Base-by-base conservation (phyloP, 805 yeast genomes). In the Dipodascus geniculatus region DNA sequence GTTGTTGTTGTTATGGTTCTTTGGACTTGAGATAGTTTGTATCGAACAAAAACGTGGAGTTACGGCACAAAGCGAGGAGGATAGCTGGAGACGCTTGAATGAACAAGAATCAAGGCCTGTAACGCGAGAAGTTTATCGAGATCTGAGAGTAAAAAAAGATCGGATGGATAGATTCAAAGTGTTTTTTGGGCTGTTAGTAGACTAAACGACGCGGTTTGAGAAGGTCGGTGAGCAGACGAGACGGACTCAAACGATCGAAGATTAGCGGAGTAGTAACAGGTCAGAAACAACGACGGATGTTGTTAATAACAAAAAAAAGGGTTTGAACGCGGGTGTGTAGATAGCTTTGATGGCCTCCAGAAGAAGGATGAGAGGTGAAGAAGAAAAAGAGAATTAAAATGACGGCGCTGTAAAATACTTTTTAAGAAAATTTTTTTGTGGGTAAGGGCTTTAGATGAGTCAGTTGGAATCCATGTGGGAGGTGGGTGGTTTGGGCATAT, bases 41-140 rank as follows among this genome's bases (percentile, higher is more conserved):
- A n/a, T n/a, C n/a, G n/a, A n/a, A n/a, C n/a, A n/a, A n/a, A n/a
- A n/a, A n/a, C n/a, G n/a, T n/a, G n/a, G n/a, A n/a, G n/a, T n/a
- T n/a, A n/a, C n/a, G n/a, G n/a, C 23, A 19, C 16, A n/a, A 17
- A 23, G 22, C 11, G 9, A 8, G 19, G 42, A 31, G 22, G 16
- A 33, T 22, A 22, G n/a, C 51, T 22, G 38, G 6, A 20, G 48
- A 50, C 48, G 28, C 52, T 50, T 42, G 47, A 47, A 22, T 22
- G 23, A 47, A 22, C 49, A 23, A 47, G 24, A 23, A 47, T 47
- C 24, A 47, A 22, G n/a, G 49, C 49, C 49, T 8, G 19, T 22
- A 47, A 22, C 20, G 48, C 6, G 48, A 8, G 22, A 17, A 17
- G 22, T 31, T 16, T 48, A 33, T 50, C 42, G 48, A 33, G 52